Evolutionary conservation across 345 rosid genomes (phyloP), one percentile per base, ranked within the genome.

Genomic region (Rhizophora apiculata): DNA sequence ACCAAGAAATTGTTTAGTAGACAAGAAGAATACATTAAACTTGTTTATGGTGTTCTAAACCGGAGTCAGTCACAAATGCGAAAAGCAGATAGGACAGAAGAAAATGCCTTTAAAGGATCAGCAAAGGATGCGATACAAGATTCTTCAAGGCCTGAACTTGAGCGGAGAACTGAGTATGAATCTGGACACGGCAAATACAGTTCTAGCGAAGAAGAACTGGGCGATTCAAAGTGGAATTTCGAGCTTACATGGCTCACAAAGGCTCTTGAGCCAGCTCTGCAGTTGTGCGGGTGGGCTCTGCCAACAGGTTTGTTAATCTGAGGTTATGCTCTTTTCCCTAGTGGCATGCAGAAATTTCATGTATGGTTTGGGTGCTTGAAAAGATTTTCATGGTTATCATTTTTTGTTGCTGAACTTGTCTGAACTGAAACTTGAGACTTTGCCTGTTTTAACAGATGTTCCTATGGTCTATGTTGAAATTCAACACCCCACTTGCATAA

Each of bases 211-310:
- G 85, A 85, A 37, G 85, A 84, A 54, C 48, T 72, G 37, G 63
- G 72, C 27, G 89, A 83, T 72, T 76, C 80, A 34, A 89, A 85
- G 64, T 87, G 95, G 96, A 92, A 63, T 13, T 57, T 89, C 30
- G 96, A 90, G 80, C 72, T 86, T 36, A 89, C 87, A 60, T 94
- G 98, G 95, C 89, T 94, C 65, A 73, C 88, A 0, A 91, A 76
- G 73, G 88, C 92, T 48, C 81, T 91, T 60, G 97, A 91, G 65
- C 97, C 96, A 37, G 95, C 97, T 72, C 56, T 88, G 57, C 94
- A 90, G 66, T 68, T 90, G 37, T 92, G 87, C 77, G 78, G 84
- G 83, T 83, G 88, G 90, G 91, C 96, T 77, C 76, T 88, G 74
- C 88, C 87, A 59, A 65, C 90, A 88, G 94, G 92, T 87, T 49